Evolutionary conservation across 2,329 filamentous ascomycete species (phyloP), one percentile per base, ranked within the genome.

Genomic region (Phialophora macrospora): DNA sequence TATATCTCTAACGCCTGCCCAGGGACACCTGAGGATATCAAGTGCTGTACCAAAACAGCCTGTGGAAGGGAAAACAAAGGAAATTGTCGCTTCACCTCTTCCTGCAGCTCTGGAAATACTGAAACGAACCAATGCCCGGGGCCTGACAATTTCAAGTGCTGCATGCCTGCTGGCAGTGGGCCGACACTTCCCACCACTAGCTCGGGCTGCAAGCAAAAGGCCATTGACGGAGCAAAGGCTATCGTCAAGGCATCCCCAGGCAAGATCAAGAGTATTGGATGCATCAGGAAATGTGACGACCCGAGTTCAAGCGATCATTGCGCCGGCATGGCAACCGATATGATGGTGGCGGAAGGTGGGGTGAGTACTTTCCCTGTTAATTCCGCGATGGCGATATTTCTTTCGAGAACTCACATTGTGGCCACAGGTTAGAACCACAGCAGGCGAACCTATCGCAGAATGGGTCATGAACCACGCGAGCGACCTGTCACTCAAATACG

Each of bases 381-480:
- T 44, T n/a, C 38, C 38, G 17, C 38, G 2, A 8, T 7, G 7
- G 38, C 38, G 17, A 44, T 44, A n/a, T 44, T n/a, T 8, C 38
- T 8, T 44, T 44, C 38, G 6, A 32, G 44, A 30, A 54, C 41
- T 28, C n/a, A n/a, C 9, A 30, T 20, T 26, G 0, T 49, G 24
- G 20, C 63, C 60, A 44, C 60, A 80, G 79, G 64, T 70, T 2
- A 74, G 75, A 56, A 77, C 77, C 7, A 68, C 77, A 22, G 77
- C 77, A 1, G 81, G 81, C 8, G 74, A 75, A 24, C 74, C 79
- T 38, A 81, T 83, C 38, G 82, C 81, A 1, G 80, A 83, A 70
- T 83, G 81, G 80, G 75, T 80, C 26, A 83, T 83, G 81, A 76
- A 78, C 34, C 80, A 83, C 67, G 59, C 60, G 26, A 58, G 41